A percentile compares a stretch with the other conserved stretches of the same genome.
Evolutionary conservation across 1,139 yeast species (phyloP).

Genomic region (Blastobotrys aristatus): DNA sequence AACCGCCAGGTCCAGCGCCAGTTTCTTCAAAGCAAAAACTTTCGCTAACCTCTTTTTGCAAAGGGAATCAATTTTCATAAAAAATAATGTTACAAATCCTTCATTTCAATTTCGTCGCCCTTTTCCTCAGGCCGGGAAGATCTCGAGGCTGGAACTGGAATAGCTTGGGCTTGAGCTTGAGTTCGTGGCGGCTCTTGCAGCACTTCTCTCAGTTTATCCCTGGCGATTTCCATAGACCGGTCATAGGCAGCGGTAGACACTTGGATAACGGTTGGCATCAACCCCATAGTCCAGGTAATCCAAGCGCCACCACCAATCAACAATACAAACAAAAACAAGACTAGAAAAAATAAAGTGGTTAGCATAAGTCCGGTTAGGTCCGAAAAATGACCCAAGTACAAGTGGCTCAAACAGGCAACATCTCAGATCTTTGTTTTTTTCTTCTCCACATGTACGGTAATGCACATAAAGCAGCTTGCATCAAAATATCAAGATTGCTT

Average conservation of each 20-base stretch:
- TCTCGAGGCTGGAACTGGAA: background rate
- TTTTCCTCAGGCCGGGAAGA: background rate
- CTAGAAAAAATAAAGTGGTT: background rate
- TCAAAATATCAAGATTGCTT: too few species aligned
- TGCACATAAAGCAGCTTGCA: too few species aligned
- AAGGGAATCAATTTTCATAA: too few species aligned
- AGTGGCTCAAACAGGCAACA: background rate
- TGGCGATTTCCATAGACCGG: conserved; percentile 53
- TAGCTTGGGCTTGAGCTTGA: background rate
- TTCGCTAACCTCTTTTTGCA: too few species aligned
- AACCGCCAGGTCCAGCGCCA: background rate
- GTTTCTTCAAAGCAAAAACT: background rate
- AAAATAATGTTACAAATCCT: background rate
- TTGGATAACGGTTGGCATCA: conserved; percentile 69
- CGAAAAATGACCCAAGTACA: background rate
- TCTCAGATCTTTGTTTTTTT: background rate
- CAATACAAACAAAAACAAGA: conserved; percentile 51
- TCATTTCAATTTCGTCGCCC: conserved; percentile 3
- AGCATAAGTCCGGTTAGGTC: background rate
- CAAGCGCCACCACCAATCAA: conserved; percentile 60
- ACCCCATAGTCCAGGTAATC: conserved; percentile 61
- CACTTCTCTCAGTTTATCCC: conserved; percentile 46
- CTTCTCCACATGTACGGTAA: background rate
- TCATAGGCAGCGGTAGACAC: conserved; percentile 55
- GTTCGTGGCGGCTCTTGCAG: conserved; percentile 23